A percentile compares a stretch with the other conserved stretches of the same genome.
These are phyloP conservation scores for Mortierella sp. DNA, from an alignment of 371 early-diverging fungal species.

Conservation along the genomic window DNA sequence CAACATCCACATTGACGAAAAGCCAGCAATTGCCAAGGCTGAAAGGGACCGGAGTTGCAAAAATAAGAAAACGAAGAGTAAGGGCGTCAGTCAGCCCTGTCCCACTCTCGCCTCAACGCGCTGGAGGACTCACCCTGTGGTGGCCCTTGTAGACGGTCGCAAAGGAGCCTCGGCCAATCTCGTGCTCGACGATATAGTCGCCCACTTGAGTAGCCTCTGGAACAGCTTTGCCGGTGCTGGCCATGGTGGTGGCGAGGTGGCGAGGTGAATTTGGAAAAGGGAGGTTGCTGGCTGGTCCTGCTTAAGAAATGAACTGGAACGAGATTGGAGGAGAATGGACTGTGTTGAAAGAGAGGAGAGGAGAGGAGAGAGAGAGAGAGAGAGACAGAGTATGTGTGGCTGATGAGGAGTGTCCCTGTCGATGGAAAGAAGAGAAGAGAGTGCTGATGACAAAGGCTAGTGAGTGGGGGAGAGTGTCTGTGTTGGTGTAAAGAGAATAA, in stretches of 20 bases:
- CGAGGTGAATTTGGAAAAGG: background rate
- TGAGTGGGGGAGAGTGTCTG: background rate
- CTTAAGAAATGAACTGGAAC: background rate
- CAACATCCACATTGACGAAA: background rate
- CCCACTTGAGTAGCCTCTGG: constrained; percentile 64
- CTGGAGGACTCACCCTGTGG: constrained; percentile 66
- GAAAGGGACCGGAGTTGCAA: background rate
- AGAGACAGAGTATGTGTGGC: background rate
- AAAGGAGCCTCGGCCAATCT: constrained; percentile 96
- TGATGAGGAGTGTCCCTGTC: background rate
- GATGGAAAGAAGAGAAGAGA: background rate
- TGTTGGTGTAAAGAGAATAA: background rate
- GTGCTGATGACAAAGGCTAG: background rate
- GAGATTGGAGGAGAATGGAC: background rate
- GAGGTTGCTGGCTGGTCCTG: too few relatives aligned
- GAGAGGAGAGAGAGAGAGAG: background rate
- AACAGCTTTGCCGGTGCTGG: constrained; percentile 23
- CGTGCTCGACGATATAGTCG: constrained; percentile 73
- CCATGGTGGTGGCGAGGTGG: constrained; percentile 25
- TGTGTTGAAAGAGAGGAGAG: background rate
- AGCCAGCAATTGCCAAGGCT: background rate
- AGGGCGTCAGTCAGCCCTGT: background rate
- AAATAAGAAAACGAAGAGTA: background rate
- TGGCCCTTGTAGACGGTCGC: constrained; percentile 93
- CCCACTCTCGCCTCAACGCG: background rate